Base-by-base conservation (phyloP, 805 yeast genomes). In the Myxozyma melibiosi region DNA sequence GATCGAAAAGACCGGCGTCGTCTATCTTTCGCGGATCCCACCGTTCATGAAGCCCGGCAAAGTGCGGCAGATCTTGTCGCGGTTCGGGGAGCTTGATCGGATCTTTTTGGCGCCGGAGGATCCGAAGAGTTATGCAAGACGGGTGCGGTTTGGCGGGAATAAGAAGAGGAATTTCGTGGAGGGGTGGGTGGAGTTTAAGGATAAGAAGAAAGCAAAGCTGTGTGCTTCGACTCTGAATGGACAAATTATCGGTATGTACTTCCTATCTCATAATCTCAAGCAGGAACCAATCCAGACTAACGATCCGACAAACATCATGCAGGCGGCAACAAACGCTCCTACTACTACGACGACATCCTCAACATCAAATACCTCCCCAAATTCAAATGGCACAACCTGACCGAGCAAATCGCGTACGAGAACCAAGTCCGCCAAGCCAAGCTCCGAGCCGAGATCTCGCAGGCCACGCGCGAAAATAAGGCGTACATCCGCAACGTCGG, bases 41-140 rank as follows among this genome's bases (percentile, higher is more conserved):
- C 99, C 99, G 25, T 94, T 87, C 69, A 94, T 94, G 99, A 91
- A 91, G 70, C 98, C 99, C 0, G 82, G 86, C 1, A 94, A 90
- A 70, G 76, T 94, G 73, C 80, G 96, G 66, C 94, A 90, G 50
- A 80, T 94, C 11, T 75, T 94, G 33, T 72, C 84, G 3, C 77
- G 89, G 60, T 94, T 92, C 73, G 99, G 99, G 9, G 84, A 83
- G 57, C 79, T 92, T n/a, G 96, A 89, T 66, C 78, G 98, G 62
- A 74, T 94, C 5, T 94, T 86, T 69, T 73, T 94, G 61, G 86
- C 90, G 64, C 96, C 96, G 14, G 99, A 94, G 71, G 88, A 86
- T 62, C 79, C 83, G 8, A 75, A 80, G 28, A 78, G 78, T 7
- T 78, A 90, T 66, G 82, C 81, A 50, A 78, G 79, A 48, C 77